phyloP scores from a whole-genome alignment of 768 basidiomycete genomes.

The Tylopilus balloui region DNA sequence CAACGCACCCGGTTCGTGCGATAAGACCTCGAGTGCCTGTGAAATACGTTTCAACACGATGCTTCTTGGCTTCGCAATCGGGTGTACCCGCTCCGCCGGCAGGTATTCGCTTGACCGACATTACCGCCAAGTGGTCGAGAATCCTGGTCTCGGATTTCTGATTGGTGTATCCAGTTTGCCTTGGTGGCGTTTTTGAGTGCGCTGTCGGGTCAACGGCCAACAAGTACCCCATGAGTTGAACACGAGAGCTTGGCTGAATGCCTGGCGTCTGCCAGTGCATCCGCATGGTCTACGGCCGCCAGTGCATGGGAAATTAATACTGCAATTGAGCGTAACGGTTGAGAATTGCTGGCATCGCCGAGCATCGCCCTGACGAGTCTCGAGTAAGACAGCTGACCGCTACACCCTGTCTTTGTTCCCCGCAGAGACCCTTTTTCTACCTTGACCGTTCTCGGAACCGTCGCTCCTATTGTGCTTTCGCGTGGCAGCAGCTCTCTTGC shows the following conservation, averaged over 20 bases:
- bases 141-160: background rate
- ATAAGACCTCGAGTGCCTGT: background rate
- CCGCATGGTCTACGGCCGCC: too few species aligned
- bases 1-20: slow-evolving; percentile 1
- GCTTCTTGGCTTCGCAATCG: slow-evolving; percentile 2
- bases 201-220: too few species aligned
- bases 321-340: slow-evolving; percentile 18
- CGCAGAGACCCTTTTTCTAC: background rate
- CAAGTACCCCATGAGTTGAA: too few species aligned
- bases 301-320: slow-evolving; percentile 23
- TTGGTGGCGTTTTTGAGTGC: background rate
- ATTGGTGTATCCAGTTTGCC: background rate
- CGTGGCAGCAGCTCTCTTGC: background rate
- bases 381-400: background rate
- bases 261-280: too few species aligned
- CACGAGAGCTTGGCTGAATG: too few species aligned
- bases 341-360: slow-evolving; percentile 16
- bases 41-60: background rate
- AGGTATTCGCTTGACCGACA: background rate
- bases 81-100: background rate
- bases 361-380: slow-evolving; percentile 8
- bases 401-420: slow-evolving; percentile 5
- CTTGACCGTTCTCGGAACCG: background rate
- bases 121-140: background rate
- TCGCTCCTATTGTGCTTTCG: background rate